Evolutionary conservation across 2,329 filamentous ascomycete species (phyloP), one percentile per base, ranked within the genome.

Genomic region (Alternaria sp.): DNA sequence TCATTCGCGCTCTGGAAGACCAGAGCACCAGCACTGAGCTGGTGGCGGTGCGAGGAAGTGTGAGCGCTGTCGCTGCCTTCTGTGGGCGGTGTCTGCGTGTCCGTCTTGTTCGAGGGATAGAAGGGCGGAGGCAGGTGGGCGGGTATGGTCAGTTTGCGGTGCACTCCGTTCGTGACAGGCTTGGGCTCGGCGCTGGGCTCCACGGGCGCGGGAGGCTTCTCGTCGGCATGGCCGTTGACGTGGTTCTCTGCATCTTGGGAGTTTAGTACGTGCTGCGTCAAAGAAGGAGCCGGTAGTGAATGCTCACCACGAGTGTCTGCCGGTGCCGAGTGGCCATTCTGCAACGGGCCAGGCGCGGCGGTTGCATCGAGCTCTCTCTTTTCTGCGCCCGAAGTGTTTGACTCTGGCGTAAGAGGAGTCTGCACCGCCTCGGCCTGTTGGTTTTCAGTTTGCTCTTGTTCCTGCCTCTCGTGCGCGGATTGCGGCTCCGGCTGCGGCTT

Each of bases 1-100:
- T 80, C 78, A 26, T 74, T 71, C 17, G 75, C 72, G 23, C 77
- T 78, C 44, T 79, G 78, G 66, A 83, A 83, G 21, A 81, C 75
- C 45, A 82, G 77, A 45, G 74, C 72, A 40, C 77, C 77, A 1
- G 71, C 67, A 55, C 71, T 76, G 11, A 74, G 70, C 44, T 68
- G 69, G 25, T 69, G 62, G 10, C 67, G 70, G 57, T 79, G 73
- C 46, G 63, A 58, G 19, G 56, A 57, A 13, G 62, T 32, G n/a
- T 68, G 56, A 28, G 63, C 44, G 8, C 43, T 25, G 26, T 67
- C 68, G 13, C 45, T 58, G 40, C 61, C 64, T n/a, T 75, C 69
- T 11, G 64, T 71, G 6, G 70, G 61, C 5, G 72, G 71, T 13
- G 73, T 73, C 30, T 71, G 70, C 28, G 61, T 66, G 40, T 69